Base-by-base conservation (phyloP, 768 basidiomycete genomes). In the Russula dissimulans region DNA sequence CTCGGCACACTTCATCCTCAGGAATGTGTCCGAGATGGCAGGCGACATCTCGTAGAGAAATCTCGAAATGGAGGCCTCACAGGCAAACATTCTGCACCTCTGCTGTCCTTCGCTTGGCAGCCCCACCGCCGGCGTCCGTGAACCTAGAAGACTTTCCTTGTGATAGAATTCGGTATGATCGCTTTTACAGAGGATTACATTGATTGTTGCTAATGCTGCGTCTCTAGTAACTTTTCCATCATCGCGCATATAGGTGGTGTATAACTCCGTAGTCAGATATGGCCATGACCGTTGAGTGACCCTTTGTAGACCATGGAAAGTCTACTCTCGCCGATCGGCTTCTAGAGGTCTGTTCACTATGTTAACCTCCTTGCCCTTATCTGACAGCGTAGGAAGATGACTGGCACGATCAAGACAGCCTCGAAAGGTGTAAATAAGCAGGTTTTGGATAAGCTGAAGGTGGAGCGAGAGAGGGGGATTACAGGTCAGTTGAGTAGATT, bases 391-490 rank as follows among this genome's bases (percentile, higher is more conserved):
- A 67, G 54, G 47, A 71, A 98, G 86, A 77, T 95, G 63, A 97
- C 94, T 41, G 87, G 87, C 6, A 95, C 95, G 3, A 94, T 97
- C 52, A 74, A 78, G 63, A 84, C 79, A 71, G 83, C 81, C 66
- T 70, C 77, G 53, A 75, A 76, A 57, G 84, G 86, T 41, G 79
- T 79, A 64, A 94, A 93, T 69, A 82, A 87, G 69, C 92, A 95
- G 69, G 87, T 94, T 15, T 73, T 94, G 59, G 92, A 95, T 71
- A 95, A 92, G 73, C 79, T 99, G 52, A 98, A 98, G 72, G 97
- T 99, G 3, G 97, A 98, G 70, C 79, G 93, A 54, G 95, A 98
- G 71, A 82, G 95, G 12, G 95, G 95, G 14, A 99, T 99, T 59
- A 99, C 97, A 26, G 91, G 91, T 87, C 57, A 62, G 77, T 59